phyloP scores from a whole-genome alignment of 164 flowering plant species.

The Berberis thunbergii region DNA sequence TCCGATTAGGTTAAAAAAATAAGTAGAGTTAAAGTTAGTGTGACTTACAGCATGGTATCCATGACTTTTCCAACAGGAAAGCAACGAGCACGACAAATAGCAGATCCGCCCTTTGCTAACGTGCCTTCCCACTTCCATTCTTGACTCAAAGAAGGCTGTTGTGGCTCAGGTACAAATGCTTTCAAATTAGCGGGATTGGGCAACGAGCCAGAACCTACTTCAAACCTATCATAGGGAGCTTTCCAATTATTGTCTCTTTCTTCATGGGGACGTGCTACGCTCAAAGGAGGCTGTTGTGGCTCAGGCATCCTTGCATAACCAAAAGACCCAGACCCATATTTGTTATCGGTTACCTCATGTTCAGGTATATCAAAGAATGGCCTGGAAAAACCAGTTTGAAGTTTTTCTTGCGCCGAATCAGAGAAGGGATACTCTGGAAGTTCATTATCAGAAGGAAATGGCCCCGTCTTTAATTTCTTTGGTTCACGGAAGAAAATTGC shows the following conservation, averaged over 20 bases:
- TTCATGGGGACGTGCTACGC: constrained; percentile 18
- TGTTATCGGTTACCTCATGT: constrained; percentile 21
- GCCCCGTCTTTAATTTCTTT: constrained; percentile 53
- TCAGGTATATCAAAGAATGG: constrained; percentile 30
- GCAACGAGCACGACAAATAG: constrained; percentile 93
- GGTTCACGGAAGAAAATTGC: constrained; percentile 28
- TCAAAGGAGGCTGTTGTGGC: constrained; percentile 8
- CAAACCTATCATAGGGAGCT: constrained; percentile 33
- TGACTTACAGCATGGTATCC: constrained; percentile 74
- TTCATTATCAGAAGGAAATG: constrained; percentile 48
- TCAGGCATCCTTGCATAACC: constrained; percentile 30
- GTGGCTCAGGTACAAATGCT: constrained; percentile 37
- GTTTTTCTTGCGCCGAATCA: constrained; percentile 39
- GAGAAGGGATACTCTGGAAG: constrained; percentile 69
- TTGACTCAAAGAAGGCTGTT: constrained; percentile 31
- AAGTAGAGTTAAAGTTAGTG: constrained; percentile 23
- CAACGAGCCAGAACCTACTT: constrained; percentile 27
- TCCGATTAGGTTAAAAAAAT: neutral
- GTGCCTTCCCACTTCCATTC: constrained; percentile 99
- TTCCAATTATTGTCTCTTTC: constrained; percentile 39
- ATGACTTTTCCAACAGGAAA: constrained; percentile 84
- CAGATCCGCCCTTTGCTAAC: constrained; percentile 90
- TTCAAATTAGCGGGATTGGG: constrained; percentile 36
- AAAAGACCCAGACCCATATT: constrained; percentile 23
- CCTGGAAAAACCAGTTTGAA: constrained; percentile 19